These are phyloP conservation scores for Houttuynia cordata DNA, from an alignment of 164 flowering plant genomes.

Conservation along the genomic window DNA sequence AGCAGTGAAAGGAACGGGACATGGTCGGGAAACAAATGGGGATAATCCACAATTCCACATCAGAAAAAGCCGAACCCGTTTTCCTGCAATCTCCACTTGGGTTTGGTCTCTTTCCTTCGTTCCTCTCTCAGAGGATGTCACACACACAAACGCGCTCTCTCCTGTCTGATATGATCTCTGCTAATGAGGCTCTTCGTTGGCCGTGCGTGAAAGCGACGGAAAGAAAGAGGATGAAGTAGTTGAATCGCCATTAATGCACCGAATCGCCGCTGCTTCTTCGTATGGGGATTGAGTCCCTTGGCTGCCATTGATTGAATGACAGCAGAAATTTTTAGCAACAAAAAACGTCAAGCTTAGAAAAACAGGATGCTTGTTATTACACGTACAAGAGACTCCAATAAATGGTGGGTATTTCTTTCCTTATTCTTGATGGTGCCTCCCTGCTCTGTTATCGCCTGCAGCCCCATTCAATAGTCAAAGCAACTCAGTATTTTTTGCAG, in stretches of 20 bases:
- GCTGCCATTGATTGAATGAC: too few relatives aligned
- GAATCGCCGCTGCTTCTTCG: not conserved
- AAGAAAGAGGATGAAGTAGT: not conserved
- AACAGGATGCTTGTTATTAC: too few relatives aligned
- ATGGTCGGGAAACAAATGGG: constrained; percentile 1
- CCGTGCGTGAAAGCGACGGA: not conserved
- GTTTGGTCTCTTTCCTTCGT: not conserved
- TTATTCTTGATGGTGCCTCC: too few relatives aligned
- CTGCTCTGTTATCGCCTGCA: too few relatives aligned
- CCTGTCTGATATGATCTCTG: not conserved
- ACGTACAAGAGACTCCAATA: too few relatives aligned
- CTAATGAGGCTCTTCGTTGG: not conserved
- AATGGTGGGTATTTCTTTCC: too few relatives aligned
- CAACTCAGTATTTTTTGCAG: too few relatives aligned
- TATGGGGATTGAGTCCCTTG: not conserved
- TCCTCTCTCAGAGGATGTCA: not conserved
- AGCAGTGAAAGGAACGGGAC: constrained; percentile 9
- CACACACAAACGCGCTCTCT: not conserved
- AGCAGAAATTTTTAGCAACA: too few relatives aligned
- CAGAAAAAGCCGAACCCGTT: not conserved
- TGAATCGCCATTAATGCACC: not conserved
- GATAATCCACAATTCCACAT: constrained; percentile 1
- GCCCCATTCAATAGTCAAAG: too few relatives aligned
- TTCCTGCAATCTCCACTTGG: not conserved
- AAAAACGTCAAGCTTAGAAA: too few relatives aligned